Base-by-base conservation (phyloP, 2,329 filamentous ascomycete genomes). In the Trichophyton equinum region DNA sequence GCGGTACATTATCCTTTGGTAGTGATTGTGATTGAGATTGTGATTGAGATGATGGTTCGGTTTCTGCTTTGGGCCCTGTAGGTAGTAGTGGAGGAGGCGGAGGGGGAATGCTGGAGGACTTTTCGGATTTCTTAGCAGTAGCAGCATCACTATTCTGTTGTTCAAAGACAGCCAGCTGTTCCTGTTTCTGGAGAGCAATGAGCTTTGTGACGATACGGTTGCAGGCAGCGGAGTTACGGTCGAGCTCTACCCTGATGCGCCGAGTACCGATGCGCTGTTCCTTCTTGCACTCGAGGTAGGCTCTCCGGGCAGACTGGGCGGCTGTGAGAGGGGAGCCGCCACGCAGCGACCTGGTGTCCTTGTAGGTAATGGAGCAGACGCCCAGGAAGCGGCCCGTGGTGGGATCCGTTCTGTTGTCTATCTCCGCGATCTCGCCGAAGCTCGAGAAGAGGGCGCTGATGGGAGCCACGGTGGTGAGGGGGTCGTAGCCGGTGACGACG, bases 401-500 rank as follows among this genome's bases (percentile, higher is more conserved):
- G 7, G 94, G 94, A 73, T 99, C 91, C 69, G 95, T 92, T 72
- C 95, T 92, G 70, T 96, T 96, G 69, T 89, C 91, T 67, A 95
- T 87, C 69, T 91, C 88, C 51, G 87, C 87, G 64, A 99, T 91
- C 62, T 96, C 89, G 59, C 91, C 91, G 75, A 88, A 95, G 2
- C 82, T 84, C 18, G 86, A 83, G 71, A 95, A 95, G 60, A 89
- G 82, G 53, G 86, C 83, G 18, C 82, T 83, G 58, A 96, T 81
- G 68, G 89, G 88, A 60, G 84, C 82, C 67, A 95, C 89, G 11
- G 89, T 83, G 46, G 88, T 86, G 65, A 97, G 78, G 5, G 92
- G 91, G 73, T 97, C 94, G 72, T 96, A 96, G n/a, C 91, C 90
- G n/a, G 86, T 91, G 20, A 96, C 90, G 3, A 97, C 86, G 57